Base-by-base conservation (phyloP, 176 grass and related monocot genomes). In the Themeda triandra region DNA sequence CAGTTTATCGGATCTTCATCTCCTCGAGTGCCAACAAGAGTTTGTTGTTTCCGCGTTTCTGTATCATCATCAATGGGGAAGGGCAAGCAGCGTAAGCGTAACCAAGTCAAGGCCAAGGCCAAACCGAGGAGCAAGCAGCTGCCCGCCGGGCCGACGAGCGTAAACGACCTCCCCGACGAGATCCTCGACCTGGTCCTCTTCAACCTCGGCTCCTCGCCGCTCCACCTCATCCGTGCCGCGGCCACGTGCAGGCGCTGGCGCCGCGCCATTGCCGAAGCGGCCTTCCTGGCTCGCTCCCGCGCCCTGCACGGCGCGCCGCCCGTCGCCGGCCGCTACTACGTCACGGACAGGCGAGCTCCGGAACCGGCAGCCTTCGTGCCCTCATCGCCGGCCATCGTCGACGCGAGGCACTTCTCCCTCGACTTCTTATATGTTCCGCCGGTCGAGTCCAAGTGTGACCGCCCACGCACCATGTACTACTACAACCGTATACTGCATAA, bases 271-370 rank as follows among this genome's bases (percentile, higher is more conserved):
- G 45, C 79, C 30, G 45, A 27, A 44, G 6, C 23, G 0, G 75
- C 3, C 54, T 77, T 77, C 75, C 75, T 62, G 30, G 29, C 4
- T 11, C 63, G 63, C 6, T 80, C 12, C 30, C 6, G 62, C 79
- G 13, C 14, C 4, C 9, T 41, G 39, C 8, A 41, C 39, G 39
- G 9, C 39, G 39, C 39, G 39, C 39, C 79, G 13, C 14, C 7
- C 23, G 45, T 81, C 13, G 64, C 65, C 3, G 79, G 79, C 30
- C 79, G 39, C 32, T 70, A 81, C 46, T 70, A 70, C 23, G 25
- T 23, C 65, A 13, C 30, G 2, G 8, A 54, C 41, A 4, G 25
- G 30, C 29, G 1, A 18, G 18, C 18, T 6, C 46, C 29, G 8
- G 6, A 62, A 21, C 33, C 75, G 36, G 21, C 21, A 5, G 3